Conservation (phyloP, 495 filamentous ascomycete species). For the Aspergillus coremiiformis region DNA sequence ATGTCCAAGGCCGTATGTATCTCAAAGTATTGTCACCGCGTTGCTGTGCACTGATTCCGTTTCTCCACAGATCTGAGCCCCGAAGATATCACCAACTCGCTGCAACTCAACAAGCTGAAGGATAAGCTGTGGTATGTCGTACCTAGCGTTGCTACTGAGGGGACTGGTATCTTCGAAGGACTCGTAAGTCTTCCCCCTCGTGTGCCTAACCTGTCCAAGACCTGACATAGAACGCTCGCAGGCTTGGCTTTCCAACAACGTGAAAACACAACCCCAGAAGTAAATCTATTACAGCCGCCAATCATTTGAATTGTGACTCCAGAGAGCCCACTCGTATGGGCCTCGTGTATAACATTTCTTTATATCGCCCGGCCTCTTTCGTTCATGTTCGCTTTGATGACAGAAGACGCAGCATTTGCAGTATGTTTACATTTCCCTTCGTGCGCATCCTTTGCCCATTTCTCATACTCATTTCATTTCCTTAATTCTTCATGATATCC, state of each 20-base stretch:
- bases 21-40: not conserved
- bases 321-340: slow-evolving; percentile 15
- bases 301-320: slow-evolving; percentile 15
- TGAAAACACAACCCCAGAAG: slow-evolving; percentile 63
- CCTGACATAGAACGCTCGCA: slow-evolving; percentile 25
- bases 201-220: not conserved
- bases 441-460: slow-evolving; percentile 10
- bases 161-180: slow-evolving; percentile 90
- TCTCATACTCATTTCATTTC: slow-evolving; percentile 10
- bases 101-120: slow-evolving; percentile 77
- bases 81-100: slow-evolving; percentile 74
- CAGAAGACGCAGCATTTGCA: slow-evolving; percentile 42
- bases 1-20: slow-evolving; percentile 70
- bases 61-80: slow-evolving; percentile 66
- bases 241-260: slow-evolving; percentile 90
- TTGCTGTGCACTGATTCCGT: slow-evolving; percentile 11
- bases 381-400: slow-evolving; percentile 42
- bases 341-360: slow-evolving; percentile 38
- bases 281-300: slow-evolving; percentile 17
- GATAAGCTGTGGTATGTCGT: slow-evolving; percentile 95
- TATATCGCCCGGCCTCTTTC: slow-evolving; percentile 27
- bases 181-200: slow-evolving; percentile 48
- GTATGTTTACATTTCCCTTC: slow-evolving; percentile 21
- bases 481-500: slow-evolving; percentile 31
- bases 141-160: slow-evolving; percentile 88